These are phyloP conservation scores for Hansenula sp. DNA, from an alignment of 1,139 yeast genomes.

Conservation along the genomic window DNA sequence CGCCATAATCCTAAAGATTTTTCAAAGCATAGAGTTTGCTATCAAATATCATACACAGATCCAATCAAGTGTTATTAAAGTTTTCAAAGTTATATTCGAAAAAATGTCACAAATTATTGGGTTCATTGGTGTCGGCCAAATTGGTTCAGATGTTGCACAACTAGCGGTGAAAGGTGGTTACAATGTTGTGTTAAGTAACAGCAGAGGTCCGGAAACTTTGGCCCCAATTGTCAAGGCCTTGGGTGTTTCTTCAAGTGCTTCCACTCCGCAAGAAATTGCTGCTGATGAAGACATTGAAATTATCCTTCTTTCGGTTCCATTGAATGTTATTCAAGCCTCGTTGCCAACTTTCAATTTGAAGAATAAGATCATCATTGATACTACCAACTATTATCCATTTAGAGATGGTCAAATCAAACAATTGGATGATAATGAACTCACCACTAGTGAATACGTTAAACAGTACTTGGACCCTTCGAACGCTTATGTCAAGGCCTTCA, in stretches of 20 bases:
- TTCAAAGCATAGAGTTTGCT: too few species aligned
- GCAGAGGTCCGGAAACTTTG: slow-evolving; percentile 1
- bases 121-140: slow-evolving; percentile 1
- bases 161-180: neutral
- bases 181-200: neutral
- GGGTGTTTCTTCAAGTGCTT: neutral
- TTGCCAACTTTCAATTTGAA: neutral
- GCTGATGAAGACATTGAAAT: neutral
- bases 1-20: too few species aligned
- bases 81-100: too few species aligned
- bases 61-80: too few species aligned
- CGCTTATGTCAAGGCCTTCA: neutral
- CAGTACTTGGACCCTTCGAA: neutral
- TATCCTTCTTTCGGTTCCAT: neutral
- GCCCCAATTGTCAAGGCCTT: neutral
- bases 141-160: neutral
- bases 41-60: too few species aligned
- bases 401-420: neutral
- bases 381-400: neutral
- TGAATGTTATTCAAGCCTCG: neutral
- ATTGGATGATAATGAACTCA: neutral
- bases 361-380: neutral
- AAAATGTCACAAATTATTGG: slow-evolving; percentile 1
- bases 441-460: neutral
- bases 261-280: neutral